These are phyloP conservation scores for Venturia effusa DNA, from an alignment of 2,329 filamentous ascomycete species.

Conservation along the genomic window DNA sequence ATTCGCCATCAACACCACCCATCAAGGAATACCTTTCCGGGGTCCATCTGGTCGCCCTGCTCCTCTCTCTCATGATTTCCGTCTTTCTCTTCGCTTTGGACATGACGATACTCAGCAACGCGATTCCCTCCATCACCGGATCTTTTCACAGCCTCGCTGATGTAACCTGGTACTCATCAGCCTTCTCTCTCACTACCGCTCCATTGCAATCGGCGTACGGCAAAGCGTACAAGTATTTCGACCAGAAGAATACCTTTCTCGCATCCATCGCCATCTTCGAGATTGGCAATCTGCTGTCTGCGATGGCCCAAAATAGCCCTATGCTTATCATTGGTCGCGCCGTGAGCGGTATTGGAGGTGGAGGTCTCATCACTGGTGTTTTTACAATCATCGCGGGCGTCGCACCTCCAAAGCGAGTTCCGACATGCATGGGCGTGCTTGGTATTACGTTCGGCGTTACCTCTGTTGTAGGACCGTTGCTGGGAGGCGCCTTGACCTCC, in stretches of 20 bases:
- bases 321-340: conserved; percentile 53
- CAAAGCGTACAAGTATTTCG: conserved; percentile 11
- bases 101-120: conserved; percentile 14
- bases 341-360: conserved; percentile 52
- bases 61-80: background rate
- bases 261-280: background rate
- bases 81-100: background rate
- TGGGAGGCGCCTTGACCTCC: conserved; percentile 33
- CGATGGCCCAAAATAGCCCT: conserved; percentile 39
- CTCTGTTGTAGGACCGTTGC: conserved; percentile 30
- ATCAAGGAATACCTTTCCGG: background rate
- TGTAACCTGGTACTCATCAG: conserved; percentile 12
- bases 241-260: background rate
- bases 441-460: conserved; percentile 28
- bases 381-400: conserved; percentile 47
- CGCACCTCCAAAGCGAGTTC: background rate
- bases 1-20: background rate
- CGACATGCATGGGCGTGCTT: conserved; percentile 20
- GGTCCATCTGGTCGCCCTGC: background rate
- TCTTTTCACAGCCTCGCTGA: conserved; percentile 10
- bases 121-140: conserved; percentile 30
- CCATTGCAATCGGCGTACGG: conserved; percentile 9
- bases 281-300: background rate
- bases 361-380: conserved; percentile 50
- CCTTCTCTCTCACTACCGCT: conserved; percentile 6